Evolutionary conservation across 139 green algal genomes (phyloP).

Genomic region (Chlorella vulgaris): DNA sequence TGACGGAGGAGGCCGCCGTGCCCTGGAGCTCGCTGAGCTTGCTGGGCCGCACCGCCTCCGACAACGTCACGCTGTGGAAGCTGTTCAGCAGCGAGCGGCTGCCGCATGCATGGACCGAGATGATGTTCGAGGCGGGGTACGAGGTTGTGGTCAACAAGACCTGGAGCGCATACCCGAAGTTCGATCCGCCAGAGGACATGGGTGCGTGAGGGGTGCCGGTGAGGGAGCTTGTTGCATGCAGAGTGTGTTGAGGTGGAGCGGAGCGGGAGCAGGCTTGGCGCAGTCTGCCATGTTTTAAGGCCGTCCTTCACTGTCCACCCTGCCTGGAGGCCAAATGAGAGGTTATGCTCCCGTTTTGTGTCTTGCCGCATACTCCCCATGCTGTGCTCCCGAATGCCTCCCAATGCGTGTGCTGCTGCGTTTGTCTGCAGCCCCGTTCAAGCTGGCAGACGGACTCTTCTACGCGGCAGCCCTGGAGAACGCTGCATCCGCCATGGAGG

Average conservation of each 20-base stretch:
- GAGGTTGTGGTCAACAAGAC: conserved; percentile 10
- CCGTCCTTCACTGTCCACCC: too few relatives aligned
- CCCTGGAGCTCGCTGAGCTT: conserved; percentile 41
- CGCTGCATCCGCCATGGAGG: conserved; percentile 73
- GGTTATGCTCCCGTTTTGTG: too few relatives aligned
- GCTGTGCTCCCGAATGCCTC: too few relatives aligned
- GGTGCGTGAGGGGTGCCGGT: too few relatives aligned
- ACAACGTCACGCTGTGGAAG: conserved; percentile 54
- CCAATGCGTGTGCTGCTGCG: too few relatives aligned
- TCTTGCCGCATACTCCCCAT: too few relatives aligned
- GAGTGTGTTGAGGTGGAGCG: too few relatives aligned
- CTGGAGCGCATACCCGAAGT: conserved; percentile 32
- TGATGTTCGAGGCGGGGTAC: conserved; percentile 54
- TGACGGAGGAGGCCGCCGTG: conserved; percentile 48
- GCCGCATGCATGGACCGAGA: conserved; percentile 21
- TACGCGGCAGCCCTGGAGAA: conserved; percentile 73
- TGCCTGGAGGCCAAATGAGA: too few relatives aligned
- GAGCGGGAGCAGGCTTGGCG: too few relatives aligned
- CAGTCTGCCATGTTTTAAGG: too few relatives aligned
- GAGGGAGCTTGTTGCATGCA: too few relatives aligned
- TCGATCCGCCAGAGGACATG: conserved; percentile 70
- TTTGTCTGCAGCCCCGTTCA: too few relatives aligned
- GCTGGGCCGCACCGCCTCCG: neutral
- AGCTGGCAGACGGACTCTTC: conserved; percentile 57
- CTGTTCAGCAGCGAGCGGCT: conserved; percentile 62